These are phyloP conservation scores for Septoria linicola DNA, from an alignment of 2,329 filamentous ascomycete species.

Conservation along the genomic window DNA sequence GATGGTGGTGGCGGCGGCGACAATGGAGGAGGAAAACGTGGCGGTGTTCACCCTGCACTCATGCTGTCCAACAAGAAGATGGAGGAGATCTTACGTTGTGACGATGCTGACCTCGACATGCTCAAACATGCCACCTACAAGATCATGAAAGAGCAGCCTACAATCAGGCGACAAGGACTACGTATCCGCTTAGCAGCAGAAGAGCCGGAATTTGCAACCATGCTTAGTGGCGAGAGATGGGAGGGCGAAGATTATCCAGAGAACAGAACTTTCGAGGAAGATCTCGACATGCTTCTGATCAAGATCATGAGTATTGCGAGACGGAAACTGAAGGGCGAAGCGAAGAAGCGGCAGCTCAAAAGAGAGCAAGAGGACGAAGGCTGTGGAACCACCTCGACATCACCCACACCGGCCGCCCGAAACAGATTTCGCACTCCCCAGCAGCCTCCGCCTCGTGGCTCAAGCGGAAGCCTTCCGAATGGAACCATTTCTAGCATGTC, in stretches of 20 bases:
- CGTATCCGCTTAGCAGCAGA: neutral
- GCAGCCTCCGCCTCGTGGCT: too few species aligned
- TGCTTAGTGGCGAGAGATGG: constrained; percentile 1
- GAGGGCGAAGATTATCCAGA: neutral
- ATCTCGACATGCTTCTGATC: constrained; percentile 1
- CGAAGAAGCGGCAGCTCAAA: neutral
- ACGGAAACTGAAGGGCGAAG: neutral
- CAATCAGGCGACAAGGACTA: neutral
- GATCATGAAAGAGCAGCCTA: neutral
- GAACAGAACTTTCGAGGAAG: neutral
- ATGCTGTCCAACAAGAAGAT: constrained; percentile 3
- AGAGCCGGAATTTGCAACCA: neutral
- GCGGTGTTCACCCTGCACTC: constrained; percentile 1
- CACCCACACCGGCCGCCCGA: too few species aligned
- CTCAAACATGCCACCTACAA: constrained; percentile 1
- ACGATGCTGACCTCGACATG: constrained; percentile 1
- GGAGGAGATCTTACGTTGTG: constrained; percentile 1
- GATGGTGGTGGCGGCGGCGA: neutral
- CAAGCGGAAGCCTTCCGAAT: too few species aligned
- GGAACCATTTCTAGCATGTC: too few species aligned
- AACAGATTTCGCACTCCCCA: too few species aligned
- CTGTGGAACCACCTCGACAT: too few species aligned
- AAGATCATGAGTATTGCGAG: constrained; percentile 7
- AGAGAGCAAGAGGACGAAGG: neutral
- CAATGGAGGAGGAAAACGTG: too few species aligned